These are phyloP conservation scores for Euphorbia celastroides DNA, from an alignment of 441 rosid genomes.

Conservation along the genomic window DNA sequence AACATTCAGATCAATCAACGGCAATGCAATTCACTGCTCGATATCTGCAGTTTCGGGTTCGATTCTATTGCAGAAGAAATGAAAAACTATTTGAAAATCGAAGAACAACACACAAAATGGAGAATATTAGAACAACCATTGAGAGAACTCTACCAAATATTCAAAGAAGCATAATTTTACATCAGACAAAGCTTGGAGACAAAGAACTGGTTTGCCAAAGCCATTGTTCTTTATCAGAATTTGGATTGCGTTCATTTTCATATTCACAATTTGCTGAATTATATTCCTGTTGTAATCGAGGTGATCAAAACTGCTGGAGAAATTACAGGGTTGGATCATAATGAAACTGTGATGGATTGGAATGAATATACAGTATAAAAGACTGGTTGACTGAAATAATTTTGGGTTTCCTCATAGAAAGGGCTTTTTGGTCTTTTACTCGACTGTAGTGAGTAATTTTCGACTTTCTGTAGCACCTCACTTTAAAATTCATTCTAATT, in stretches of 20 bases:
- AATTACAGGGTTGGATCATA: slow-evolving; percentile 57
- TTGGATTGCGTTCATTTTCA: slow-evolving; percentile 70
- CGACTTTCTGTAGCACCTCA: no score
- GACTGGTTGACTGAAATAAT: no score
- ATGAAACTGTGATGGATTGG: no score
- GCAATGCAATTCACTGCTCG: slow-evolving; percentile 68
- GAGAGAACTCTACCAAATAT: slow-evolving; percentile 63
- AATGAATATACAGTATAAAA: slow-evolving; percentile 72
- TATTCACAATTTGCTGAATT: slow-evolving; percentile 66
- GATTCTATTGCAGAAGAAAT: slow-evolving; percentile 65
- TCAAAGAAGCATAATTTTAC: slow-evolving; percentile 81
- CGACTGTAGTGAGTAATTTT: no score
- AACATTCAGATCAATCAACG: slow-evolving; percentile 64
- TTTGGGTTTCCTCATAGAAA: no score
- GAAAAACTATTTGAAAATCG: slow-evolving; percentile 59
- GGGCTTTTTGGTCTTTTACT: no score
- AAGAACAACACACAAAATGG: slow-evolving; percentile 82
- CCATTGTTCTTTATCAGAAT: slow-evolving; percentile 62
- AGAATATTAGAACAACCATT: slow-evolving; percentile 69
- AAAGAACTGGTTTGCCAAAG: slow-evolving; percentile 79
- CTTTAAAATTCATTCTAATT: no score
- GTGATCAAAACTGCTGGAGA: slow-evolving; percentile 81
- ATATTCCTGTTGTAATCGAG: slow-evolving; percentile 62
- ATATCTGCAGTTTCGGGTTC: slow-evolving; percentile 51
- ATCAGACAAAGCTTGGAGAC: slow-evolving; percentile 64